Conservation (phyloP, 495 filamentous ascomycete genomes). For the Haplographium delicatum region DNA sequence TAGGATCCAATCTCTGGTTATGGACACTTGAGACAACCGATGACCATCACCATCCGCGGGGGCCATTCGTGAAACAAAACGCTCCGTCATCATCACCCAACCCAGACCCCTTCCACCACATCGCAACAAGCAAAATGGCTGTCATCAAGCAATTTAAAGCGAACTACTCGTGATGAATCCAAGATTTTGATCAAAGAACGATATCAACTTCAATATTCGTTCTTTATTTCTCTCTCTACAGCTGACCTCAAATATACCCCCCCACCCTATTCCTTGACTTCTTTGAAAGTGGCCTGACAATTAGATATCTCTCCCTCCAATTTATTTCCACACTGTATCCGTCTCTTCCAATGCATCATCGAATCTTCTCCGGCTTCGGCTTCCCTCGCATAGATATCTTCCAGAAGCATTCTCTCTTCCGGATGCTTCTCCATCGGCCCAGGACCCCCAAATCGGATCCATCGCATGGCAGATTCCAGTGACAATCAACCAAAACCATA, state of each 20-base stretch:
- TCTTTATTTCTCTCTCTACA: no score
- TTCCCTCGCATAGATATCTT: background rate
- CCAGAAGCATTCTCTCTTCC: background rate
- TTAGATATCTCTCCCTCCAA: no score
- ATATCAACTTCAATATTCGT: no score
- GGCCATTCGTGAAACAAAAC: conserved; percentile 2
- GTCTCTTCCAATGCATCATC: background rate
- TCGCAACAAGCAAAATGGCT: no score
- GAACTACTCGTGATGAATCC: no score
- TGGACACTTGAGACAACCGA: conserved; percentile 1
- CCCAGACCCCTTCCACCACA: no score
- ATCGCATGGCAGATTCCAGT: background rate
- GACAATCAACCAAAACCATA: background rate
- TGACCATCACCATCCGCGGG: background rate
- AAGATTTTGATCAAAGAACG: no score
- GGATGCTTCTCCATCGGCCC: background rate
- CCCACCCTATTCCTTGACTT: no score
- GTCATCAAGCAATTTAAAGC: no score
- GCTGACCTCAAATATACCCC: no score
- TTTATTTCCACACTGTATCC: background rate
- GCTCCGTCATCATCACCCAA: background rate
- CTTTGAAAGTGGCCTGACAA: no score
- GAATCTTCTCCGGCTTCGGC: background rate
- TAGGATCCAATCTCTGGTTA: background rate
- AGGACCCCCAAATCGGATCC: background rate